phyloP scores from a whole-genome alignment of 805 yeast genomes.

The Jamesozyma rosinii region DNA sequence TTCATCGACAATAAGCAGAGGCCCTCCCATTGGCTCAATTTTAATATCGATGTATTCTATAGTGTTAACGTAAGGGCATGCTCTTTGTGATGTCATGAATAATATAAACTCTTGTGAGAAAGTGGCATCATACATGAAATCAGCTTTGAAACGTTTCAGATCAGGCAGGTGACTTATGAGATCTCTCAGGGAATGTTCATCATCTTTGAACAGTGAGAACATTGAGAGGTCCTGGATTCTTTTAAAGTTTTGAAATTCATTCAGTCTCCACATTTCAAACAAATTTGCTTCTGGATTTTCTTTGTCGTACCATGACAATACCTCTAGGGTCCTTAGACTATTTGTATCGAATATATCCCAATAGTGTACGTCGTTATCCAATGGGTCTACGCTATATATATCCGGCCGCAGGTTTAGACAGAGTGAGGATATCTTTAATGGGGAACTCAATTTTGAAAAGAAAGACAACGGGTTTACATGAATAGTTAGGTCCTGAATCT shows the following conservation, averaged over 20 bases:
- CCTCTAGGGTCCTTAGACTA: slow-evolving; percentile 25
- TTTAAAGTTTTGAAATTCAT: slow-evolving; percentile 26
- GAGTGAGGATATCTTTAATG: slow-evolving; percentile 18
- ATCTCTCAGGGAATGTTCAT: slow-evolving; percentile 14
- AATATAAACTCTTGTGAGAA: slow-evolving; percentile 14
- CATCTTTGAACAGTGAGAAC: slow-evolving; percentile 26
- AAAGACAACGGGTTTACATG: slow-evolving; percentile 23
- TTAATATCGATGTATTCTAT: slow-evolving; percentile 30
- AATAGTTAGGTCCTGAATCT: slow-evolving; percentile 16
- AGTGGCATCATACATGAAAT: slow-evolving; percentile 25
- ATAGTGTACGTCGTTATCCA: slow-evolving; percentile 9
- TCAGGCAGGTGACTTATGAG: slow-evolving; percentile 19
- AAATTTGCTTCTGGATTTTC: slow-evolving; percentile 10
- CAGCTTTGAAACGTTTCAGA: slow-evolving; percentile 29
- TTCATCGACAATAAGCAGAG: slow-evolving; percentile 17
- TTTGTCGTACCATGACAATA: slow-evolving; percentile 33
- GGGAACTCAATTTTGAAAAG: slow-evolving; percentile 13
- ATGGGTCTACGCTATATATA: slow-evolving; percentile 11
- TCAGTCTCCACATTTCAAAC: slow-evolving; percentile 20
- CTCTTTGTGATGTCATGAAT: slow-evolving; percentile 11
- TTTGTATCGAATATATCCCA: slow-evolving; percentile 28
- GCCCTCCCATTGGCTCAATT: slow-evolving; percentile 16
- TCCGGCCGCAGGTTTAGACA: slow-evolving; percentile 26
- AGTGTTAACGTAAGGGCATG: slow-evolving; percentile 14
- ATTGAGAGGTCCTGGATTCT: slow-evolving; percentile 28